Base-by-base conservation (phyloP, 116 monocot species). In the Dioscorea cayenensis region DNA sequence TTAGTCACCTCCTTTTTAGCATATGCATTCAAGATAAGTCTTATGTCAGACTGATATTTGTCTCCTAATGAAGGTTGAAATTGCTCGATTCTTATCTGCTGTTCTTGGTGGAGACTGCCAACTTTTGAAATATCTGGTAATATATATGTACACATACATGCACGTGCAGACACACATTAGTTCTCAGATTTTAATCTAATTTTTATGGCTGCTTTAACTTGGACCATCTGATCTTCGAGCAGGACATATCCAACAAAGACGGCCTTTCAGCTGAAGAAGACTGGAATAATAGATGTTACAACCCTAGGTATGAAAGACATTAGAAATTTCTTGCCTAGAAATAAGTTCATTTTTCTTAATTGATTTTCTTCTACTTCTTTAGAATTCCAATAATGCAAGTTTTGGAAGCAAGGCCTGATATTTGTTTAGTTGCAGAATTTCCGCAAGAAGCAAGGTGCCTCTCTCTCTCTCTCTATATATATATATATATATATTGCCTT, bases 191-290 rank as follows among this genome's bases (percentile, higher is more conserved):
- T 43, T 62, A 49, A 43, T 21, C 49, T 49, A 49, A 66, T 18
- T 2, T 22, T 70, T 60, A 68, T 73, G 51, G 36, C 60, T 68
- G 36, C 43, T 76, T n/a, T 12, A 66, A 21, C 64, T 17, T 67
- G 23, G 16, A 66, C 9, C 69, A 67, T 16, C 20, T 75, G 69
- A 49, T 20, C 7, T 60, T 11, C 66, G 55, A 78, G 66, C 64
- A 89, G 82, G 88, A 92, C 66, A 73, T 92, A 58, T 92, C 89
- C 5, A 92, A 92, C 50, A 89, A 77, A 69, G 80, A 92, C 64
- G 92, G 86, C 8, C 79, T 92, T 63, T 84, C 87, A 49, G 67
- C 80, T 37, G 76, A 80, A 14, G 76, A 68, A 23, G 82, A 87
- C 71, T 91, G 82, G 84, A 84, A 84, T 52, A 48, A 77, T 28